phyloP scores from a whole-genome alignment of 805 yeast genomes.

The Zygosaccharomyces pseudorouxii region DNA sequence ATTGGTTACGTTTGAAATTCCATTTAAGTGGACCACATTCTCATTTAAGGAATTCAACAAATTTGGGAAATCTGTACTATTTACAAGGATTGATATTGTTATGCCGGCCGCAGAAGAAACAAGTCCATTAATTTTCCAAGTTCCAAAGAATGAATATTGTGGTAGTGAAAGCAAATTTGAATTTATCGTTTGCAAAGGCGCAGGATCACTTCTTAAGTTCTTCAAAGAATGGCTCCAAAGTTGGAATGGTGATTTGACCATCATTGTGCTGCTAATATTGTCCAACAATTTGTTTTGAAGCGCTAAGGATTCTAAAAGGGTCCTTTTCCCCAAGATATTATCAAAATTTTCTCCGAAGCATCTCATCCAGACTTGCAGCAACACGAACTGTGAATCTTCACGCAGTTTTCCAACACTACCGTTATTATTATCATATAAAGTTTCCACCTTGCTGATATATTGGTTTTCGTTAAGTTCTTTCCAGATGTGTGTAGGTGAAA shows the following conservation, averaged over 20 bases:
- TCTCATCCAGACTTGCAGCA: slow-evolving; percentile 23
- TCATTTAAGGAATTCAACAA: slow-evolving; percentile 28
- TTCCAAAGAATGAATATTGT: slow-evolving; percentile 36
- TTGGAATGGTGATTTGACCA: slow-evolving; percentile 40
- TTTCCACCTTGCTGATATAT: slow-evolving; percentile 13
- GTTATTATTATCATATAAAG: slow-evolving; percentile 14
- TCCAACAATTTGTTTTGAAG: slow-evolving; percentile 35
- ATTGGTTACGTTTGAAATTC: slow-evolving; percentile 16
- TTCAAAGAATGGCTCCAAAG: slow-evolving; percentile 40
- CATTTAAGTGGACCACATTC: slow-evolving; percentile 28
- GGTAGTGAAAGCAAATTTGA: slow-evolving; percentile 21
- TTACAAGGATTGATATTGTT: slow-evolving; percentile 35
- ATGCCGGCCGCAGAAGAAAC: slow-evolving; percentile 40
- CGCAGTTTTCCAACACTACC: neutral
- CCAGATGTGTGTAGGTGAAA: slow-evolving; percentile 19
- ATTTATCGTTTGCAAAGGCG: slow-evolving; percentile 40
- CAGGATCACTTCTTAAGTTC: slow-evolving; percentile 32
- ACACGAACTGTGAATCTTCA: slow-evolving; percentile 31
- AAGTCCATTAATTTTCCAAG: slow-evolving; percentile 42
- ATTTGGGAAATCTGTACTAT: slow-evolving; percentile 7
- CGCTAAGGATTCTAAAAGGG: slow-evolving; percentile 34
- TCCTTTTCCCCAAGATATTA: slow-evolving; percentile 36
- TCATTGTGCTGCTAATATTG: slow-evolving; percentile 15
- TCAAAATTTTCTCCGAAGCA: slow-evolving; percentile 12
- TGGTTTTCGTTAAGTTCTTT: slow-evolving; percentile 32